Percentiles rank a stretch among this genome's conserved stretches.
Conservation (phyloP, 345 rosid genomes). For the Gossypium sturtianum region DNA sequence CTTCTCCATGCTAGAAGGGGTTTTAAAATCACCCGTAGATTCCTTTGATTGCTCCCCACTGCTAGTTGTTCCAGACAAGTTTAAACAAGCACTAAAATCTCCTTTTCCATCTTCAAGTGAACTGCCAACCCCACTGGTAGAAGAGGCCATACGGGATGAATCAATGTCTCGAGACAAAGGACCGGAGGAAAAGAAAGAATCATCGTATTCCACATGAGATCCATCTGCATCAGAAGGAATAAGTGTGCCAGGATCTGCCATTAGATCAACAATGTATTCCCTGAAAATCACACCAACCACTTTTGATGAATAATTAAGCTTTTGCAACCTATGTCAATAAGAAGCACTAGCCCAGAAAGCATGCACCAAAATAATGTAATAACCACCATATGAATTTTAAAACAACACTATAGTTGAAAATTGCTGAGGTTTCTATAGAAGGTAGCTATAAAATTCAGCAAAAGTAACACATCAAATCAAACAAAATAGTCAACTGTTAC, state of each 20-base stretch:
- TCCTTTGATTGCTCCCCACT: slow-evolving; percentile 35
- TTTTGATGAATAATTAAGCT: slow-evolving; percentile 13
- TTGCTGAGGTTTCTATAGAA: not conserved
- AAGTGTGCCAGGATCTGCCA: slow-evolving; percentile 96
- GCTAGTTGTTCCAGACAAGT: slow-evolving; percentile 18
- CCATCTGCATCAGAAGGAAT: slow-evolving; percentile 84
- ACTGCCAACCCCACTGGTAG: slow-evolving; percentile 61
- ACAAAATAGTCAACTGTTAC: not conserved
- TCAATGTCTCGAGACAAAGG: slow-evolving; percentile 59
- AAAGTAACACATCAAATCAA: slow-evolving; percentile 1
- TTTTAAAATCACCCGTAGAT: slow-evolving; percentile 25
- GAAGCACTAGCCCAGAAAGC: not conserved
- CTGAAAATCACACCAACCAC: slow-evolving; percentile 46
- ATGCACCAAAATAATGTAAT: not conserved
- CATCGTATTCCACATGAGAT: slow-evolving; percentile 59
- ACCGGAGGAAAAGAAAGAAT: slow-evolving; percentile 54
- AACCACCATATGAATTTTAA: not conserved
- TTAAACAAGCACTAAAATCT: slow-evolving; percentile 24
- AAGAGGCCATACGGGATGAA: slow-evolving; percentile 57
- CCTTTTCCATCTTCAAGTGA: slow-evolving; percentile 52
- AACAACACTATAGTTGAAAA: not conserved
- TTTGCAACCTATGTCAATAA: slow-evolving; percentile 2
- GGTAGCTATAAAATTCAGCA: not conserved
- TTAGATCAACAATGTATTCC: slow-evolving; percentile 95
- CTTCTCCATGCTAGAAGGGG: slow-evolving; percentile 29